These are phyloP conservation scores for Geotrichum bryndzae DNA, from an alignment of 1,139 yeast genomes.

Conservation along the genomic window DNA sequence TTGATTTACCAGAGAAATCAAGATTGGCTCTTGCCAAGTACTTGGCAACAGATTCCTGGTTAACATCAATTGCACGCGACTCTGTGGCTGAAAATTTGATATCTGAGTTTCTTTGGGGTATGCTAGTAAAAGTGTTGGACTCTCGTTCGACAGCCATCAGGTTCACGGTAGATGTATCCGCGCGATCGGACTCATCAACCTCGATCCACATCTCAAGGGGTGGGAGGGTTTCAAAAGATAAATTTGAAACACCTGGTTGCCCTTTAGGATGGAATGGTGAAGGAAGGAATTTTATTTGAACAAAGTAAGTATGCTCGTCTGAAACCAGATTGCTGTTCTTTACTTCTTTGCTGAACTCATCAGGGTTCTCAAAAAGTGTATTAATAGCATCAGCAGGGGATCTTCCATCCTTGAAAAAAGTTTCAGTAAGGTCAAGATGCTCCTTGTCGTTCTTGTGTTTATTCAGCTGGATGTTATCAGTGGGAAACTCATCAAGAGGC, in stretches of 20 bases:
- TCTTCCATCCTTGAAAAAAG: slow-evolving; percentile 7
- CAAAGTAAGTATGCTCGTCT: slow-evolving; percentile 39
- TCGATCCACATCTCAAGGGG: slow-evolving; percentile 53
- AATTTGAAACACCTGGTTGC: background rate
- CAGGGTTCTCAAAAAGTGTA: slow-evolving; percentile 7
- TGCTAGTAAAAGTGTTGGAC: slow-evolving; percentile 39
- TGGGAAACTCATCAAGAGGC: slow-evolving; percentile 4
- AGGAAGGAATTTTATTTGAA: slow-evolving; percentile 50
- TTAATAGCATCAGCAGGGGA: slow-evolving; percentile 13
- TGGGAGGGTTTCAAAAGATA: slow-evolving; percentile 37
- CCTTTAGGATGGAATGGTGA: slow-evolving; percentile 33
- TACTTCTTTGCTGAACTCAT: slow-evolving; percentile 22
- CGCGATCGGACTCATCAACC: slow-evolving; percentile 38
- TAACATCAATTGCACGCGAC: slow-evolving; percentile 34
- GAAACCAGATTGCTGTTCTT: slow-evolving; percentile 17
- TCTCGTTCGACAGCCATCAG: slow-evolving; percentile 48
- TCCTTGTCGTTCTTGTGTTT: background rate
- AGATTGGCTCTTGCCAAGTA: slow-evolving; percentile 41
- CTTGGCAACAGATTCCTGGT: slow-evolving; percentile 28
- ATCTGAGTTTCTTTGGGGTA: slow-evolving; percentile 42
- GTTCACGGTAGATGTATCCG: slow-evolving; percentile 41
- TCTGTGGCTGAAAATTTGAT: slow-evolving; percentile 43
- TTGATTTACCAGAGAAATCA: slow-evolving; percentile 39
- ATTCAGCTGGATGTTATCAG: slow-evolving; percentile 3
- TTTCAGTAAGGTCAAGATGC: slow-evolving; percentile 1